A percentile compares a stretch with the other conserved stretches of the same genome.
These are phyloP conservation scores for Cronartium quercuum DNA, from an alignment of 1,284 basidiomycete genomes.

Conservation along the genomic window DNA sequence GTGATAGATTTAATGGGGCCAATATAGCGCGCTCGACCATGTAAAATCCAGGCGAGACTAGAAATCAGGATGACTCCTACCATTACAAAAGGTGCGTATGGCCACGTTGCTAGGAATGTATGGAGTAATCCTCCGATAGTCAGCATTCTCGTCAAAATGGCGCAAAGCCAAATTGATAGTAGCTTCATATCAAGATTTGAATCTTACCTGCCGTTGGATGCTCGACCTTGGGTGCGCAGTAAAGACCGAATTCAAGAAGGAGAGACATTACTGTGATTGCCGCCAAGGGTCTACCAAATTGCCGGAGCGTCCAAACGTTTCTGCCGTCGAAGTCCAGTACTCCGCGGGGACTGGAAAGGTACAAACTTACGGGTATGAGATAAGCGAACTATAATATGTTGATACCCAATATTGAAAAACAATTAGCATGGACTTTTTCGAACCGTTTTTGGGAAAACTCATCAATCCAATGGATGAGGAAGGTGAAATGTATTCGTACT, in stretches of 20 bases:
- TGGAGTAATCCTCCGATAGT: not conserved
- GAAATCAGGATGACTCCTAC: not conserved
- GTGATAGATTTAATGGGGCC: conserved; percentile 36
- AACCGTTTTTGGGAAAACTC: no score
- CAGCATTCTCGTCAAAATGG: not conserved
- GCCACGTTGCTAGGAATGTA: conserved; percentile 4
- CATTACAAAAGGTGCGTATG: not conserved
- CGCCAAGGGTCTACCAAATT: conserved; percentile 22
- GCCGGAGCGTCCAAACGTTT: conserved; percentile 15
- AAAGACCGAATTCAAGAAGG: not conserved
- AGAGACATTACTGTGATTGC: not conserved
- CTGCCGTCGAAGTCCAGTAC: conserved; percentile 22
- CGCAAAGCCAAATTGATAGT: not conserved
- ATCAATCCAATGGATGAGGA: no score
- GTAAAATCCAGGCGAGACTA: conserved; percentile 12
- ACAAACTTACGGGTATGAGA: conserved; percentile 14
- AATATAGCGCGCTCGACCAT: conserved; percentile 15
- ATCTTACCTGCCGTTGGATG: conserved; percentile 3
- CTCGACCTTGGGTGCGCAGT: not conserved
- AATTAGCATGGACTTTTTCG: no score
- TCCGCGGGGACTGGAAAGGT: conserved; percentile 17
- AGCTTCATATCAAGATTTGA: not conserved
- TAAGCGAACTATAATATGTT: conserved; percentile 10
- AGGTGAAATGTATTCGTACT: no score
- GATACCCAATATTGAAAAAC: not conserved